Evolutionary conservation across 768 basidiomycete species (phyloP).

Genomic region (Suillus discolor): DNA sequence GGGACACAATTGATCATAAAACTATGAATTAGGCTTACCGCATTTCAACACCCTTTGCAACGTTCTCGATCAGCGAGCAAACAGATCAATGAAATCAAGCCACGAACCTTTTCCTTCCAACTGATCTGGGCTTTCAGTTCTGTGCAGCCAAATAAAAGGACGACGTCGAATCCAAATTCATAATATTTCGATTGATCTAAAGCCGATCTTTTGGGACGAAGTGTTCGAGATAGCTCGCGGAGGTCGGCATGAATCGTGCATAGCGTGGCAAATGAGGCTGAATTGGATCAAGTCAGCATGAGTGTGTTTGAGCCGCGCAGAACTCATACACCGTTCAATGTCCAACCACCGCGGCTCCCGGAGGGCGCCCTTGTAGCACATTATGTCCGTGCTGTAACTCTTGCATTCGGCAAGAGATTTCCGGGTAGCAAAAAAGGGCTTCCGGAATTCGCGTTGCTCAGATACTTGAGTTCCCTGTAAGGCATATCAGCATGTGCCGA

Average conservation of each 20-base stretch:
- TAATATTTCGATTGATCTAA: conserved; percentile 20
- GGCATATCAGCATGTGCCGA: conserved; percentile 10
- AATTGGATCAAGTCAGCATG: not conserved
- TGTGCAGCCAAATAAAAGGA: conserved; percentile 39
- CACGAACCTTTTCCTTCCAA: conserved; percentile 39
- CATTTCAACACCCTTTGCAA: conserved; percentile 33
- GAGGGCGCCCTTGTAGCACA: conserved; percentile 14
- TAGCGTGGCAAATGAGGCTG: conserved; percentile 12
- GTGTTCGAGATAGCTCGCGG: not conserved
- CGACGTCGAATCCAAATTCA: conserved; percentile 29
- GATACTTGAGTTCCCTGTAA: conserved; percentile 24
- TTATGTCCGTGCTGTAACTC: not conserved
- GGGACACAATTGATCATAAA: not conserved
- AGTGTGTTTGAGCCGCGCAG: not conserved
- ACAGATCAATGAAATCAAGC: not conserved
- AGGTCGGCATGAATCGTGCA: conserved; percentile 12
- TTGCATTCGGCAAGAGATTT: not conserved
- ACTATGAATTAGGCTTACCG: conserved; percentile 19
- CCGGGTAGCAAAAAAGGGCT: not conserved
- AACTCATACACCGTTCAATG: conserved; percentile 5
- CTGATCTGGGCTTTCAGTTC: conserved; percentile 43
- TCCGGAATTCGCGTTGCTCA: conserved; percentile 14
- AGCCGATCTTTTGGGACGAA: conserved; percentile 1
- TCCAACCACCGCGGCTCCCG: conserved; percentile 11
- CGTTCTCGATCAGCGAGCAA: not conserved